phyloP scores from a whole-genome alignment of 2,329 filamentous ascomycete genomes.

The Botrytis deweyae region DNA sequence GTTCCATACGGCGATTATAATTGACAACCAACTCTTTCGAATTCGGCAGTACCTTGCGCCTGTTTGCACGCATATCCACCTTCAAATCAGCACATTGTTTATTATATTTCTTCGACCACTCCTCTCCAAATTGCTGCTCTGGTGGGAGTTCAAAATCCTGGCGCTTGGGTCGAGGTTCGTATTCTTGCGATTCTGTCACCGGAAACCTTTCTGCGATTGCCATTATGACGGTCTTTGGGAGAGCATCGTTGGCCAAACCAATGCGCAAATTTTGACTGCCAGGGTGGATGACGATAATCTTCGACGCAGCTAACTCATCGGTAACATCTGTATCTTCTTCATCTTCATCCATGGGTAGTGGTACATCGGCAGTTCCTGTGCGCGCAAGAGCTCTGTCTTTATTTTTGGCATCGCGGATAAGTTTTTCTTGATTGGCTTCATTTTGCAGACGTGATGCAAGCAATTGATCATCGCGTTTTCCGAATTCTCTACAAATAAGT shows the following conservation, averaged over 20 bases:
- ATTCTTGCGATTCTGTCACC: constrained; percentile 79
- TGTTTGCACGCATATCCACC: constrained; percentile 86
- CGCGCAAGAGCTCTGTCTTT: constrained; percentile 81
- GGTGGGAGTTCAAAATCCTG: constrained; percentile 57
- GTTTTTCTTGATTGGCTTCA: constrained; percentile 79
- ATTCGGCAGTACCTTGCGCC: constrained; percentile 93
- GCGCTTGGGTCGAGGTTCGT: constrained; percentile 72
- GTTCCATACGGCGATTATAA: constrained; percentile 81
- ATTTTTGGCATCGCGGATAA: constrained; percentile 84
- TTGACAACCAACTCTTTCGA: constrained; percentile 95
- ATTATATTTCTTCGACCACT: constrained; percentile 72
- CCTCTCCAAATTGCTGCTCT: constrained; percentile 85
- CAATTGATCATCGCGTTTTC: constrained; percentile 97
- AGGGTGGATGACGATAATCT: constrained; percentile 91
- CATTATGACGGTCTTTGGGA: constrained; percentile 94
- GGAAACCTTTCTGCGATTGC: constrained; percentile 77
- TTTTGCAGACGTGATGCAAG: constrained; percentile 83
- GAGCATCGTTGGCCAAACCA: constrained; percentile 89
- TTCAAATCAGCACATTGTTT: constrained; percentile 86
- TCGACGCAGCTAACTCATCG: constrained; percentile 72
- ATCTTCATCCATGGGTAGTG: constrained; percentile 57
- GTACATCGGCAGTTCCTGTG: constrained; percentile 65
- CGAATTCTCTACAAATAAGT: constrained; percentile 69
- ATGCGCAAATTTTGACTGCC: constrained; percentile 95
- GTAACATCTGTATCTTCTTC: constrained; percentile 54